These are phyloP conservation scores for Diaporthe capsici DNA, from an alignment of 2,329 filamentous ascomycete species.

Conservation along the genomic window DNA sequence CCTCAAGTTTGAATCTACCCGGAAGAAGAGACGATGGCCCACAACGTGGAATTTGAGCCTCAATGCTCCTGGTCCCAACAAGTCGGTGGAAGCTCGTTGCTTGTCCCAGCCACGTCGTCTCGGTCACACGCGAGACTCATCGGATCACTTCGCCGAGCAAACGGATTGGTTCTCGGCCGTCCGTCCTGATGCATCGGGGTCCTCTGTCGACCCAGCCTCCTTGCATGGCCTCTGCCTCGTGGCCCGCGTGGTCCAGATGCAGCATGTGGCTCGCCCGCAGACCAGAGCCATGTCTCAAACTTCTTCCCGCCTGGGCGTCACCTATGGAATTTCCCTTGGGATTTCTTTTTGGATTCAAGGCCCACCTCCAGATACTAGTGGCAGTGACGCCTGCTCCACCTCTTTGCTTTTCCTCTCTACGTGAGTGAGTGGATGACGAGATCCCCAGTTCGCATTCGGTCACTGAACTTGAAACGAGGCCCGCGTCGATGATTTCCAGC, in stretches of 20 bases:
- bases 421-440: conserved; percentile 5
- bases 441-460: neutral
- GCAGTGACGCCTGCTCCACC: neutral
- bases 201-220: neutral
- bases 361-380: conserved; percentile 6
- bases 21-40: neutral
- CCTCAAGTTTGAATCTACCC: neutral
- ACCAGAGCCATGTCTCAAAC: conserved; percentile 31
- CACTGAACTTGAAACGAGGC: conserved; percentile 25
- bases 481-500: conserved; percentile 7
- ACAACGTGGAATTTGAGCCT: conserved; percentile 12
- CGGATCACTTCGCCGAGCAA: neutral
- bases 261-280: conserved; percentile 17
- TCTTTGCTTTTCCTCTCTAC: conserved; percentile 7
- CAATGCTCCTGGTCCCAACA: conserved; percentile 8
- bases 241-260: conserved; percentile 17
- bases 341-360: conserved; percentile 3
- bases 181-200: conserved; percentile 1
- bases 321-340: neutral
- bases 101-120: conserved; percentile 27
- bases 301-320: conserved; percentile 17
- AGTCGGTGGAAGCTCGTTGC: conserved; percentile 12
- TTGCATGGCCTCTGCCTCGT: conserved; percentile 1
- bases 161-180: conserved; percentile 8
- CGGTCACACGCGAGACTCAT: neutral